These are phyloP conservation scores for Aspergillus vadensis DNA, from an alignment of 2,329 filamentous ascomycete genomes.

Conservation along the genomic window DNA sequence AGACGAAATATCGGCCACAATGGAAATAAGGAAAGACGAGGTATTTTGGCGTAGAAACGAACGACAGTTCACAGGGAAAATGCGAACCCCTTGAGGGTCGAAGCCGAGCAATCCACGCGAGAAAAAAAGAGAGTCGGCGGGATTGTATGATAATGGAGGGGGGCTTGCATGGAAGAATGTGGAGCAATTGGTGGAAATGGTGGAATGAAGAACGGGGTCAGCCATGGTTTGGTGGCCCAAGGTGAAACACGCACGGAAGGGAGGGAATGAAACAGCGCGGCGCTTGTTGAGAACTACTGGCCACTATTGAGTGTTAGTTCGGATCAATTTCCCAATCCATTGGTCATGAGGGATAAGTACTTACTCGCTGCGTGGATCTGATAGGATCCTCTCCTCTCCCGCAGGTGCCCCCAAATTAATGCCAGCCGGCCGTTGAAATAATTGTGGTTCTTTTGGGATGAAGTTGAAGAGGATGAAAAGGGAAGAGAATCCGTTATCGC, in stretches of 20 bases:
- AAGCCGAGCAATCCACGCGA: background rate
- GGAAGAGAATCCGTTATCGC: no score
- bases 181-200: background rate
- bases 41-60: background rate
- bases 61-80: background rate
- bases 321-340: conserved; percentile 3
- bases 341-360: background rate
- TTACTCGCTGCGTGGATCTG: background rate
- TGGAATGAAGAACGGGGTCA: background rate
- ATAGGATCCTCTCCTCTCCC: background rate
- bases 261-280: background rate
- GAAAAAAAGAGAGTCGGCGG: background rate
- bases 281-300: conserved; percentile 1
- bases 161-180: conserved; percentile 1
- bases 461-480: no score
- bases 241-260: background rate
- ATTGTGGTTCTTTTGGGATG: no score
- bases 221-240: background rate
- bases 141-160: background rate
- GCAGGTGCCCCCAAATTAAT: no score
- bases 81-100: no score
- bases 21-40: background rate
- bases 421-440: no score
- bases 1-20: background rate
- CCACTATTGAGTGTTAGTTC: conserved; percentile 1